phyloP scores from a whole-genome alignment of 768 basidiomycete genomes.

The Agrocybe pediades region DNA sequence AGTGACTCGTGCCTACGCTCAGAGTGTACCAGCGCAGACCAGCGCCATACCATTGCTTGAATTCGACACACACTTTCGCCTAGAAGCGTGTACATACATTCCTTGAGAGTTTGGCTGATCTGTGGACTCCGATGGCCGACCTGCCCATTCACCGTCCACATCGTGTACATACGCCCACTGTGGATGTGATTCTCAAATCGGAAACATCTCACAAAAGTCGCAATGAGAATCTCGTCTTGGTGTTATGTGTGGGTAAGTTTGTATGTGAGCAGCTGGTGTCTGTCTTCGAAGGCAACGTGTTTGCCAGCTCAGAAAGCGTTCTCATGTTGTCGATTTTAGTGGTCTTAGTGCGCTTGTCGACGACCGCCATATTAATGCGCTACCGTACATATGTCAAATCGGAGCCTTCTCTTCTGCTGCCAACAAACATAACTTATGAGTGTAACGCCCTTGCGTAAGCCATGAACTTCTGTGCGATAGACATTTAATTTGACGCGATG shows the following conservation, averaged over 20 bases:
- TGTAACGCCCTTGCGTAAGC: neutral
- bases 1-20: no score
- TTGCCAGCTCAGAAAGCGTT: neutral
- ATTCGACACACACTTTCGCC: neutral
- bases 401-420: no score
- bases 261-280: neutral
- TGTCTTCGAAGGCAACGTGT: neutral
- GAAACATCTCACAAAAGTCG: neutral
- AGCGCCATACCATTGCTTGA: neutral
- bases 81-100: neutral
- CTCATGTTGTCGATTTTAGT: neutral
- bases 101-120: neutral
- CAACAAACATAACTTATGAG: neutral
- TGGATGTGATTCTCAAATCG: no score
- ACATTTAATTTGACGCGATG: neutral
- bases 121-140: neutral
- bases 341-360: neutral
- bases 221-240: neutral
- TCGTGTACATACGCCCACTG: no score
- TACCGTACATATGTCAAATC: neutral
- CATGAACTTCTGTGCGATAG: neutral
- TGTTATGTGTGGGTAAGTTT: neutral
- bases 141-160: neutral
- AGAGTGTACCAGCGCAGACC: no score
- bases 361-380: neutral